Conservation (phyloP, 2,329 filamentous ascomycete species). For the Fusarium kyushuense region DNA sequence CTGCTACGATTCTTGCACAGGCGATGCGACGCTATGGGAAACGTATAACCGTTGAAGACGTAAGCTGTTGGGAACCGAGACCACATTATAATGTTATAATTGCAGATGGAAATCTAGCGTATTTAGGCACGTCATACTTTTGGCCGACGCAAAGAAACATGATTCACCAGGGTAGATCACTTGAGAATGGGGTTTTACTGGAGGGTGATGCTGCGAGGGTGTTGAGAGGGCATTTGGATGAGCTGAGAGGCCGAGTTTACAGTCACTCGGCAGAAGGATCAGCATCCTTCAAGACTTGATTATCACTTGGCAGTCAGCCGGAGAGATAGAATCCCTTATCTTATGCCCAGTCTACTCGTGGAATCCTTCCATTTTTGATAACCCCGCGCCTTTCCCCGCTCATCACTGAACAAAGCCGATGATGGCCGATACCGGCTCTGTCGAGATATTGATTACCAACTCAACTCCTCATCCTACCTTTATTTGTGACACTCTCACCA, state of each 20-base stretch:
- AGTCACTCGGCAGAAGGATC: too few relatives aligned
- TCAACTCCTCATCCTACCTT: background rate
- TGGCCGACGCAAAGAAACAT: constrained; percentile 18
- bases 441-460: background rate
- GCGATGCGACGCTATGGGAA: background rate
- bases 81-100: constrained; percentile 10
- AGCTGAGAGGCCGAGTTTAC: background rate
- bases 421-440: background rate
- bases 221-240: background rate
- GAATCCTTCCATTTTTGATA: background rate
- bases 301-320: too few relatives aligned
- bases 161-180: constrained; percentile 16
- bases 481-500: background rate
- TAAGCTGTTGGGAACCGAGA: constrained; percentile 12
- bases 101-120: constrained; percentile 4
- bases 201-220: background rate
- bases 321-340: too few relatives aligned
- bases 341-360: background rate
- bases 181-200: constrained; percentile 17
- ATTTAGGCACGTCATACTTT: background rate
- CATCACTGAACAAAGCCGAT: background rate
- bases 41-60: background rate
- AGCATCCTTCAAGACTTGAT: too few relatives aligned
- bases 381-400: background rate
- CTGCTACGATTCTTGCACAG: background rate